phyloP scores from a whole-genome alignment of 108 stramenopile species.

The Skeletonema costatum region DNA sequence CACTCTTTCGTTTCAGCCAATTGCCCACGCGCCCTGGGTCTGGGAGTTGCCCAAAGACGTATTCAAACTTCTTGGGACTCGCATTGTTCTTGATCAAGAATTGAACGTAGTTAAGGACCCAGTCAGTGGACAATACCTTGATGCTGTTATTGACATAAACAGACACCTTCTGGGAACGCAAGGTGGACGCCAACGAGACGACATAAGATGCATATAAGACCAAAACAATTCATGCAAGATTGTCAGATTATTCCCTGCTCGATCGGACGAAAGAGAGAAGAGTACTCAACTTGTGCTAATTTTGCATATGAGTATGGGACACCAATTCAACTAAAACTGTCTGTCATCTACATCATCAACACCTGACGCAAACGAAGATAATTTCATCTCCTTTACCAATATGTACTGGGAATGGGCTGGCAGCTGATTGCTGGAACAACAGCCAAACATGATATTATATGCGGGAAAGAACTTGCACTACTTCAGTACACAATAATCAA shows the following conservation, averaged over 20 bases:
- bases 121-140: conserved; percentile 24
- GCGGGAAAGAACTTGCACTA: conserved; percentile 46
- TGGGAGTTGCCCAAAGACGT: conserved; percentile 33
- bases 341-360: background rate
- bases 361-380: background rate
- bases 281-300: conserved; percentile 21
- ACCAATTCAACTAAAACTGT: conserved; percentile 24
- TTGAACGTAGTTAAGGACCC: conserved; percentile 27
- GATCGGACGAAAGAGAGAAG: background rate
- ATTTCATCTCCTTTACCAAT: conserved; percentile 18
- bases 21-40: conserved; percentile 46
- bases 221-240: conserved; percentile 35
- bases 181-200: background rate
- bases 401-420: conserved; percentile 32
- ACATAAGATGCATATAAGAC: background rate
- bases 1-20: conserved; percentile 5
- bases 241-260: conserved; percentile 40
- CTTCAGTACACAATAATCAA: conserved; percentile 14
- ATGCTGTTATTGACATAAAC: conserved; percentile 42
- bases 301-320: conserved; percentile 39
- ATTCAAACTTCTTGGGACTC: conserved; percentile 37
- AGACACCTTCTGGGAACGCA: conserved; percentile 24
- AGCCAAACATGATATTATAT: conserved; percentile 12
- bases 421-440: conserved; percentile 18
- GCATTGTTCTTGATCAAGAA: conserved; percentile 46